Evolutionary conservation across 2,329 filamentous ascomycete species (phyloP), one percentile per base, ranked within the genome.

Genomic region (Diaporthe sp.): DNA sequence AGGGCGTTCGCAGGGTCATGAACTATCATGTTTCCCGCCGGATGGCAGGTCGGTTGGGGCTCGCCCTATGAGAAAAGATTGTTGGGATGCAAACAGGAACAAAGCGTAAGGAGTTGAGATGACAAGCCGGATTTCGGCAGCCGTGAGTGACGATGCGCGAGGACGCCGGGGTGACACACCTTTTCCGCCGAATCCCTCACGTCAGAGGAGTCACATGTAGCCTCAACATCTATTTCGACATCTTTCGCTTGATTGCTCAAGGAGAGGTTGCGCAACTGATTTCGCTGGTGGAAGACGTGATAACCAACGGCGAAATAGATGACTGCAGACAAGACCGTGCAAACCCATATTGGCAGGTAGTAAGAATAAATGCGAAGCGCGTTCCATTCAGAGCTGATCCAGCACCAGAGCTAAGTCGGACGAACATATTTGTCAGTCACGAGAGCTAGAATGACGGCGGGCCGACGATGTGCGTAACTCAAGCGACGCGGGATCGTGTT

Each of bases 331-430:
- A 89, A 81, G 59, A 86, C 80, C 70, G 90, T 91, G 79, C 89
- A 92, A 15, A 88, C 83, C 89, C 89, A 91, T 61, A 91, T 89
- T 4, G 90, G 87, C 76, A 91, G 84, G 79, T 92, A 92, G 80
- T 91, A 92, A 9, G 88, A 88, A 77, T 88, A 91, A 56, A 92
- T 91, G 42, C 90, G 88, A 19, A 91, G 83, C 53, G 85, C 83
- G 76, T 88, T 88, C 87, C 88, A 91, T 44, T 84, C 82, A 44
- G 83, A 82, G 73, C 86, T 86, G 58, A 92, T 90, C 90, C 90
- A 92, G 80, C 89, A 92, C 90, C 90, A 92, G 30, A 92, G 86
- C 89, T 91, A 63, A 19, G 8, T 17, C 12, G 19, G 10, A 22
- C 17, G 37, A 69, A 17, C 2, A 15, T 25, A 0, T 1, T 32